Percentiles rank a stretch among this genome's conserved stretches.
phyloP scores from a whole-genome alignment of 257 asterid species.

The Lycium barbarum region DNA sequence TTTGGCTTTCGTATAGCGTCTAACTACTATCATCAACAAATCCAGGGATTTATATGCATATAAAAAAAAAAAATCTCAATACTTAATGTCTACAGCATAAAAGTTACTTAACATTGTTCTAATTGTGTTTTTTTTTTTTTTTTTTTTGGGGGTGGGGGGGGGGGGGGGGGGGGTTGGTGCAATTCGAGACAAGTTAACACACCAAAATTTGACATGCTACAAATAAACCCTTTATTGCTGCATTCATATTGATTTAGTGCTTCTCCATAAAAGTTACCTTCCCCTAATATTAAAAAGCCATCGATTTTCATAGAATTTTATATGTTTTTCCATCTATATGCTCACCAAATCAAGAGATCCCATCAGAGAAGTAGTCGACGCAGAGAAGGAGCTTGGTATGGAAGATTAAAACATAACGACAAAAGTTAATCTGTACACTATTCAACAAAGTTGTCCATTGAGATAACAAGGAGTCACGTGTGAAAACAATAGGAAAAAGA shows the following conservation, averaged over 20 bases:
- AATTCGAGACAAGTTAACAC: background rate
- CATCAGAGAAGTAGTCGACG: background rate
- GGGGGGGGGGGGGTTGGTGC: too few species aligned
- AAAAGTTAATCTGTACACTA: background rate
- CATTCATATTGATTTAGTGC: background rate
- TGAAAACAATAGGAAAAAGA: conserved; percentile 17
- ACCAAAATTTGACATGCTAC: background rate
- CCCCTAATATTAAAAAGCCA: background rate
- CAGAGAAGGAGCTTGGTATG: background rate
- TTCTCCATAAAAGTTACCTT: background rate
- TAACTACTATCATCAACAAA: background rate
- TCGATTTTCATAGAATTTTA: background rate
- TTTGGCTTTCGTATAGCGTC: background rate
- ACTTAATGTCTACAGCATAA: too few species aligned
- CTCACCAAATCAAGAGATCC: background rate
- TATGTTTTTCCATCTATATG: background rate
- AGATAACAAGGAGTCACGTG: background rate
- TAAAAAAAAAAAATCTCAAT: background rate
- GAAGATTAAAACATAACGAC: background rate
- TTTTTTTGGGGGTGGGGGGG: too few species aligned
- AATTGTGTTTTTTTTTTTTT: too few species aligned
- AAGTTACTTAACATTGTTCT: too few species aligned
- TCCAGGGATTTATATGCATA: background rate
- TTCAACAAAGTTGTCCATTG: background rate
- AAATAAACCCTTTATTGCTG: background rate